Evolutionary conservation across 371 early-diverging fungal species (phyloP).

Genomic region (Apophysomyces variabilis): DNA sequence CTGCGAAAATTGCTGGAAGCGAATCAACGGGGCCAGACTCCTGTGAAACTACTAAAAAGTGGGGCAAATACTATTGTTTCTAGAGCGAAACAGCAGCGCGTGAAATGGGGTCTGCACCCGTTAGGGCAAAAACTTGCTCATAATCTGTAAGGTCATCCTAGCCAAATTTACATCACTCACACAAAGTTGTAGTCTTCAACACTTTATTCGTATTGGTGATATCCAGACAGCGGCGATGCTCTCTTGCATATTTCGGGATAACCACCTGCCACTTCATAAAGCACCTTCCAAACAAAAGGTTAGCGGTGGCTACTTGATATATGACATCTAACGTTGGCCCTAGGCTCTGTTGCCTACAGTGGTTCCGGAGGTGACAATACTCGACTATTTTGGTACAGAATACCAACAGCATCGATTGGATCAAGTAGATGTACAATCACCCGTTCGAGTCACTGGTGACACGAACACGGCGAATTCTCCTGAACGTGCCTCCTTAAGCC

Average conservation of each 20-base stretch:
- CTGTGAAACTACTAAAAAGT: slow-evolving; percentile 1
- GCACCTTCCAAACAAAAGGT: slow-evolving; percentile 14
- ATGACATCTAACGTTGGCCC: background rate
- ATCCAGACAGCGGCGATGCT: slow-evolving; percentile 86
- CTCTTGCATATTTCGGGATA: slow-evolving; percentile 71
- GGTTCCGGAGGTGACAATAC: slow-evolving; percentile 22
- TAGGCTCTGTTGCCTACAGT: background rate
- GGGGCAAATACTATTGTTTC: background rate
- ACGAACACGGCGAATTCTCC: slow-evolving; percentile 15
- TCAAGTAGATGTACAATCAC: background rate
- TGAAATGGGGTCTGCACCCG: slow-evolving; percentile 78
- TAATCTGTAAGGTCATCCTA: slow-evolving; percentile 54
- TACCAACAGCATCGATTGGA: slow-evolving; percentile 9
- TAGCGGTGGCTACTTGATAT: background rate
- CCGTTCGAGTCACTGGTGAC: background rate
- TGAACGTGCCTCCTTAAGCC: slow-evolving; percentile 23
- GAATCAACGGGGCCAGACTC: slow-evolving; percentile 4
- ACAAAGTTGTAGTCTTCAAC: slow-evolving; percentile 54
- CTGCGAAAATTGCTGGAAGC: slow-evolving; percentile 19
- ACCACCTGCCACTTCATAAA: slow-evolving; percentile 10
- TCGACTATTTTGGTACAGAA: slow-evolving; percentile 36
- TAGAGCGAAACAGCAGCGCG: slow-evolving; percentile 28
- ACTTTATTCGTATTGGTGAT: slow-evolving; percentile 74
- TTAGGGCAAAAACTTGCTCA: slow-evolving; percentile 66
- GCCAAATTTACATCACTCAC: background rate